Evolutionary conservation across 345 rosid genomes (phyloP), one percentile per base, ranked within the genome.

Genomic region (Erysimum cheiranthoides): DNA sequence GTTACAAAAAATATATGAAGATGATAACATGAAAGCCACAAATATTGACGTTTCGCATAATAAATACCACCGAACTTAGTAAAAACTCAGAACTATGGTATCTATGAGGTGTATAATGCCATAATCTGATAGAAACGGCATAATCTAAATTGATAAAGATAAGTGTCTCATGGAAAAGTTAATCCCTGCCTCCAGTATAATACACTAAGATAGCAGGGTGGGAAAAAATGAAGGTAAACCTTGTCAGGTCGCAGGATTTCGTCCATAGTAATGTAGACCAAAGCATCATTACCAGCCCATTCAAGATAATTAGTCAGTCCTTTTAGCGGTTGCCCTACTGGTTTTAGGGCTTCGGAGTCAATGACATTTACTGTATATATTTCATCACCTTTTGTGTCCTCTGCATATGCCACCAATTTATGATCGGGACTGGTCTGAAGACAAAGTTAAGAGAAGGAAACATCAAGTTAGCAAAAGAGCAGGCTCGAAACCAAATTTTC

Each of bases 371-470:
- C 78, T 1, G 89, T 81, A 70, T 89, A 80, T 66, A 87, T 92
- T 74, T 92, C 98, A 79, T 90, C 84, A 50, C 98, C 97, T 71
- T 88, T 90, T 13, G 86, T 86, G 76, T 94, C 98, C 80, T 92
- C 96, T 3, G 96, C 93, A 81, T 87, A 94, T 17, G 97, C 93
- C 45, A 83, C 92, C 82, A 94, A 47, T 80, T 90, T 90, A 79
- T 86, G 87, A 66, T 85, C 82, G 2, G 96, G 97, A 70, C 90
- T 89, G 31, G 81, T 87, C 98, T 94, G 81, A 50, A 47, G 21
- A 73, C 73, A 78, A 3, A 60, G 42, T 50, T 12, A 39, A 65
- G 28, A 52, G 4, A 66, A 51, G 1, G 13, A 43, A 45, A 59
- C 16, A 61, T 42, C 51, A 43, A 0, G 50, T 45, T 27, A 66